These are phyloP conservation scores for Saururus chinensis DNA, from an alignment of 164 flowering plant species.

Conservation along the genomic window DNA sequence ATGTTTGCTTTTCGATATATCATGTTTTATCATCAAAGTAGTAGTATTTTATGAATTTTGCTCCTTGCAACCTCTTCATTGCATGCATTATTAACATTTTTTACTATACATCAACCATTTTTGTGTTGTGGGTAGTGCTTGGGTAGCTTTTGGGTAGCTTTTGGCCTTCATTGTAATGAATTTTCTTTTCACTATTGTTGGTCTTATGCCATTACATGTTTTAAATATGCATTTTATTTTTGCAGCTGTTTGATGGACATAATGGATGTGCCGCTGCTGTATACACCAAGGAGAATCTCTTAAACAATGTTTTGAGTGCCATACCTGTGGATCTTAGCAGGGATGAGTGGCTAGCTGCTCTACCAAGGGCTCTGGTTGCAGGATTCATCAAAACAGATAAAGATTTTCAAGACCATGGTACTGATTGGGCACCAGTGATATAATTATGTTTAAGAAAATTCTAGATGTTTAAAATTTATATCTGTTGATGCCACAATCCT, in stretches of 20 bases:
- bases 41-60: no score
- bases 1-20: no score
- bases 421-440: background rate
- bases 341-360: conserved; percentile 87
- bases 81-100: no score
- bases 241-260: conserved; percentile 98
- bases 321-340: conserved; percentile 83
- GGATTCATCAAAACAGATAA: conserved; percentile 98
- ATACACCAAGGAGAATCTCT: conserved; percentile 89
- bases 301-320: conserved; percentile 67
- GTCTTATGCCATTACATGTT: no score
- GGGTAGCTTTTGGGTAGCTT: no score
- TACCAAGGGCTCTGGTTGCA: conserved; percentile 97
- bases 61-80: no score
- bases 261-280: conserved; percentile 95
- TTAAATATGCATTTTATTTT: background rate
- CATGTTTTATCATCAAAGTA: no score
- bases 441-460: background rate
- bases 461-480: background rate
- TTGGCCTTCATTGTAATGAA: no score
- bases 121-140: no score
- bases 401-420: conserved; percentile 90
- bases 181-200: no score
- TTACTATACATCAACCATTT: no score
- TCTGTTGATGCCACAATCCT: no score